A percentile compares a stretch with the other conserved stretches of the same genome.
phyloP scores from a whole-genome alignment of 2,329 filamentous ascomycete species.

The Sporothrix luriei region DNA sequence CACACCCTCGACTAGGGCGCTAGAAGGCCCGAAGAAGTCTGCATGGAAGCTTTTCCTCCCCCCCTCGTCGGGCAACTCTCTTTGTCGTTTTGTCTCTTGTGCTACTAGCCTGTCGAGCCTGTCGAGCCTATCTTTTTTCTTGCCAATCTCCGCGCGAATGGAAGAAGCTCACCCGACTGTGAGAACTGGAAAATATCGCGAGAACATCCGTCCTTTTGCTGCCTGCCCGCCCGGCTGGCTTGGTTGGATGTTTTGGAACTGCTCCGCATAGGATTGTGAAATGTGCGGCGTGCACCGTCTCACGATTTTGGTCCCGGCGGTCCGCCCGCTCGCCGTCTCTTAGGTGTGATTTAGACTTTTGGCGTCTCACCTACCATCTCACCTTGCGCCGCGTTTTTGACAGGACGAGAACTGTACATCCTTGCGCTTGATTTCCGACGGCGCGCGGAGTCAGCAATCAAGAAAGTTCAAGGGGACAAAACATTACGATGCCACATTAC shows the following conservation, averaged over 20 bases:
- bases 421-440: no score
- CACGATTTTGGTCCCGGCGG: neutral
- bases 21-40: conserved; percentile 46
- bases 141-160: neutral
- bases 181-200: neutral
- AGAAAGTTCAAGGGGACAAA: no score
- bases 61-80: conserved; percentile 5
- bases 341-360: conserved; percentile 8
- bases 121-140: neutral
- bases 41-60: conserved; percentile 40
- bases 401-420: neutral
- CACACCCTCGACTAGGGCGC: conserved; percentile 35
- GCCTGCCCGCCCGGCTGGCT: no score
- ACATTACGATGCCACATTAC: neutral
- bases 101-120: neutral
- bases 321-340: neutral
- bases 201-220: neutral
- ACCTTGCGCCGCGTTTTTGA: neutral
- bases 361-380: neutral
- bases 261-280: no score
- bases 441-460: no score
- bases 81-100: neutral
- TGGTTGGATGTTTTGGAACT: no score
- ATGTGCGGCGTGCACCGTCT: no score
- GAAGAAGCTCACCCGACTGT: neutral